These are phyloP conservation scores for Curvularia hawaiiensis DNA, from an alignment of 2,329 filamentous ascomycete species.

Conservation along the genomic window DNA sequence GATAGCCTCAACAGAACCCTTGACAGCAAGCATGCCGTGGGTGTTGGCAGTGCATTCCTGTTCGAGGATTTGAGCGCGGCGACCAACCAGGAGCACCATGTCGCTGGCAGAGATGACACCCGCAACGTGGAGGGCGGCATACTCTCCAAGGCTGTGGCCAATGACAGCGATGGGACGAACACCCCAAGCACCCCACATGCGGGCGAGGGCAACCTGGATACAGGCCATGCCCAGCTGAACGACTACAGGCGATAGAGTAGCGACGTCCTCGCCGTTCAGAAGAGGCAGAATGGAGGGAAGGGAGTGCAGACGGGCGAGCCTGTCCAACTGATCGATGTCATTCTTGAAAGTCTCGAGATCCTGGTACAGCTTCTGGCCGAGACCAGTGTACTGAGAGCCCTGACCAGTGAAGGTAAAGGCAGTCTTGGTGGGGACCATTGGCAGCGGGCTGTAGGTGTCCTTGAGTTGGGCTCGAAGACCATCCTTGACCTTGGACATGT, in stretches of 20 bases:
- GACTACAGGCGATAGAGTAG: constrained; percentile 57
- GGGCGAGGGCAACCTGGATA: constrained; percentile 58
- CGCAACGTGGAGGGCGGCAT: constrained; percentile 72
- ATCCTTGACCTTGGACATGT: constrained; percentile 54
- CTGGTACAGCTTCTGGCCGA: constrained; percentile 57
- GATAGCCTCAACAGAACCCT: constrained; percentile 58
- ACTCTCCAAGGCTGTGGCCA: constrained; percentile 71
- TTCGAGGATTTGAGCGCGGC: constrained; percentile 68
- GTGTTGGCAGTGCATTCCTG: constrained; percentile 68
- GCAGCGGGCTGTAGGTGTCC: constrained; percentile 58
- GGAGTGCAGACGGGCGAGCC: constrained; percentile 52
- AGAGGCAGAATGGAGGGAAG: constrained; percentile 58
- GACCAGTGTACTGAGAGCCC: constrained; percentile 58
- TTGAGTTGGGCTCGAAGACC: constrained; percentile 55
- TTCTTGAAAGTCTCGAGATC: constrained; percentile 54
- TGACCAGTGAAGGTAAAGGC: constrained; percentile 60
- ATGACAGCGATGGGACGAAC: constrained; percentile 60
- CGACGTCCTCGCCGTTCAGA: constrained; percentile 55
- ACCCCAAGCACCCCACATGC: constrained; percentile 60
- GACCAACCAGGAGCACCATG: constrained; percentile 73
- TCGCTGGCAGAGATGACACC: constrained; percentile 74
- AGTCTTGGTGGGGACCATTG: constrained; percentile 58
- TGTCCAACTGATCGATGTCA: constrained; percentile 57
- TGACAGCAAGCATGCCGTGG: constrained; percentile 69
- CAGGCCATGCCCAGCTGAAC: constrained; percentile 60